These are phyloP conservation scores for Arachnomyces sp. DNA, from an alignment of 2,329 filamentous ascomycete species.

Conservation along the genomic window DNA sequence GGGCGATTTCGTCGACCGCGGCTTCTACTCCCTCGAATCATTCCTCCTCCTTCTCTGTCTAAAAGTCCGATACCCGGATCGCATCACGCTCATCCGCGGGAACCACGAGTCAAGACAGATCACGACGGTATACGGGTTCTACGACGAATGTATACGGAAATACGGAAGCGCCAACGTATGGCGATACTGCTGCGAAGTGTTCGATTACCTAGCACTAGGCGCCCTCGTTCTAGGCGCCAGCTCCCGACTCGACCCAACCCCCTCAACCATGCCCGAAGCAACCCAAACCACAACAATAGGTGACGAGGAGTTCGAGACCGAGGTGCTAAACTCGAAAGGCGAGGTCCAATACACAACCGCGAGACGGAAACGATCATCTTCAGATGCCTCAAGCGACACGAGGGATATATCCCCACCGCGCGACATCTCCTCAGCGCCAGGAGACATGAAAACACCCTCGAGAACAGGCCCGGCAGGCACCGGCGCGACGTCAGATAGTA, in stretches of 20 bases:
- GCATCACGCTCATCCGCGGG: slow-evolving; percentile 89
- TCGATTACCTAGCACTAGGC: slow-evolving; percentile 88
- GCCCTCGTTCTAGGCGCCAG: slow-evolving; percentile 83
- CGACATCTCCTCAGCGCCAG: slow-evolving; percentile 35
- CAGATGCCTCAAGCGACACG: slow-evolving; percentile 27
- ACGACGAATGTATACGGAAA: slow-evolving; percentile 92
- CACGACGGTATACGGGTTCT: slow-evolving; percentile 95
- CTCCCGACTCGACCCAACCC: slow-evolving; percentile 54
- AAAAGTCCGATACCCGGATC: slow-evolving; percentile 94
- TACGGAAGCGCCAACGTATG: slow-evolving; percentile 96
- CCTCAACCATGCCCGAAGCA: slow-evolving; percentile 36
- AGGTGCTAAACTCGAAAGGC: slow-evolving; percentile 79
- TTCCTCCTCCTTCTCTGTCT: slow-evolving; percentile 91
- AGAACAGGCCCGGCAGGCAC: slow-evolving; percentile 69
- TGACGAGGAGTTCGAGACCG: slow-evolving; percentile 77
- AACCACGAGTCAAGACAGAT: slow-evolving; percentile 97
- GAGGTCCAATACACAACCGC: slow-evolving; percentile 58
- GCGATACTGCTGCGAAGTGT: slow-evolving; percentile 95
- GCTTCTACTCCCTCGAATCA: slow-evolving; percentile 95
- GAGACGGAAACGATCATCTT: slow-evolving; percentile 24
- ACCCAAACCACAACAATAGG: slow-evolving; percentile 42
- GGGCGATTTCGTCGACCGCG: slow-evolving; percentile 96
- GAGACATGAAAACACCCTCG: slow-evolving; percentile 32
- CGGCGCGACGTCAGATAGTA: slow-evolving; percentile 63
- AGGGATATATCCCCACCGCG: slow-evolving; percentile 32